Evolutionary conservation across 148 eudicot genomes (phyloP).

Genomic region (Chenopodium suecicum): DNA sequence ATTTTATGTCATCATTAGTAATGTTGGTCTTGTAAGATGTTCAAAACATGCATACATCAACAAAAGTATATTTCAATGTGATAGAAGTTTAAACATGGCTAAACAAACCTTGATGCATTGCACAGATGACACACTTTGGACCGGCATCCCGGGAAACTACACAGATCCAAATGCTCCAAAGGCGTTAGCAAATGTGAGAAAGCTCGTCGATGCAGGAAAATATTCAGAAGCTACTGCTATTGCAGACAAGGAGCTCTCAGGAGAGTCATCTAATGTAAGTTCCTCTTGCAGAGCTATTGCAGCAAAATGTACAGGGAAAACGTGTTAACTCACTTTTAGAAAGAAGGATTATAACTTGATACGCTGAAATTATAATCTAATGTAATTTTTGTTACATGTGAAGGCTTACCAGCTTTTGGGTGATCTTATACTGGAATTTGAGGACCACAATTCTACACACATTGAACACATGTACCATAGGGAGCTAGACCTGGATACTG

Average conservation of each 20-base stretch:
- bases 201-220: slow-evolving; percentile 64
- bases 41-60: no score
- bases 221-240: slow-evolving; percentile 64
- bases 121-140: slow-evolving; percentile 92
- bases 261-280: slow-evolving; percentile 55
- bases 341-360: background rate
- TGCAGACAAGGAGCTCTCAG: slow-evolving; percentile 55
- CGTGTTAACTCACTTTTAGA: no score
- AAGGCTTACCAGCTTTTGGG: slow-evolving; percentile 91
- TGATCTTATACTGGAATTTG: slow-evolving; percentile 72
- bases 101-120: slow-evolving; percentile 6
- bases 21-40: background rate
- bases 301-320: no score
- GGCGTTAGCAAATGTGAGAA: slow-evolving; percentile 52
- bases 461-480: slow-evolving; percentile 48
- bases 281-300: background rate
- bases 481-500: slow-evolving; percentile 82
- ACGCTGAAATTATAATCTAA: background rate
- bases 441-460: slow-evolving; percentile 44
- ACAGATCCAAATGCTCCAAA: slow-evolving; percentile 52
- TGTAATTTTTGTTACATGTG: slow-evolving; percentile 8
- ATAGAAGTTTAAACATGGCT: background rate
- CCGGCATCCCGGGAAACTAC: slow-evolving; percentile 70
- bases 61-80: background rate
- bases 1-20: background rate